A percentile compares a stretch with the other conserved stretches of the same genome.
These are phyloP conservation scores for Extremus antarcticus DNA, from an alignment of 495 filamentous ascomycete genomes.

Conservation along the genomic window DNA sequence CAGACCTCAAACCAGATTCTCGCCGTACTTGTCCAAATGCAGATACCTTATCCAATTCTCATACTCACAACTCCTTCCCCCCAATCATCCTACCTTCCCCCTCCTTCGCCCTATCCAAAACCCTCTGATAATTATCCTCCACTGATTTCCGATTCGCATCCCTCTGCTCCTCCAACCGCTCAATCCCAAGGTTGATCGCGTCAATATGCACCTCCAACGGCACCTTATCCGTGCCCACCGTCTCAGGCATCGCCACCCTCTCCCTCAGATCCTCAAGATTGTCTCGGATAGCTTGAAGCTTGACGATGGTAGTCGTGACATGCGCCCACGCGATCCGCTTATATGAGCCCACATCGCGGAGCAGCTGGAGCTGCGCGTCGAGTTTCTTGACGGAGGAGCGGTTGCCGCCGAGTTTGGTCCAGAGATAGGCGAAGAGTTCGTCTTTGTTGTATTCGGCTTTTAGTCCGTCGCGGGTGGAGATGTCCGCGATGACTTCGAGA, in stretches of 20 bases:
- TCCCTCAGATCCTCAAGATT: constrained; percentile 59
- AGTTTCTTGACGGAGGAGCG: constrained; percentile 42
- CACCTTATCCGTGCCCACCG: constrained; percentile 38
- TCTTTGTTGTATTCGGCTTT: constrained; percentile 39
- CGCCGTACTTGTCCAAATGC: too few species aligned
- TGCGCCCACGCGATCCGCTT: constrained; percentile 48
- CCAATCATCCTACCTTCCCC: constrained; percentile 4
- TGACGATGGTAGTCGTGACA: constrained; percentile 48
- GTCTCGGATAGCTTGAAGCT: constrained; percentile 53
- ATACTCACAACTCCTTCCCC: background rate
- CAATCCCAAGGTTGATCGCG: constrained; percentile 53
- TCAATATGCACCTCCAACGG: constrained; percentile 60
- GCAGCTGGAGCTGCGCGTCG: constrained; percentile 44
- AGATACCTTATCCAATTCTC: background rate
- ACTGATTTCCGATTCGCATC: constrained; percentile 45
- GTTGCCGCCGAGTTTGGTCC: constrained; percentile 62
- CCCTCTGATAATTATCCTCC: constrained; percentile 43
- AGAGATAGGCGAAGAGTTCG: constrained; percentile 53
- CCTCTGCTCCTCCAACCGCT: constrained; percentile 50
- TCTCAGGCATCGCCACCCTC: constrained; percentile 48
- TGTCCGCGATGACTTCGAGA: constrained; percentile 51
- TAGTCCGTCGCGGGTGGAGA: constrained; percentile 45
- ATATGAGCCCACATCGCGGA: constrained; percentile 48
- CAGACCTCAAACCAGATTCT: too few species aligned
- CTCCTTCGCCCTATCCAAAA: constrained; percentile 33